Conservation (phyloP, 495 filamentous ascomycete genomes). For the Bryoglossum gracile region DNA sequence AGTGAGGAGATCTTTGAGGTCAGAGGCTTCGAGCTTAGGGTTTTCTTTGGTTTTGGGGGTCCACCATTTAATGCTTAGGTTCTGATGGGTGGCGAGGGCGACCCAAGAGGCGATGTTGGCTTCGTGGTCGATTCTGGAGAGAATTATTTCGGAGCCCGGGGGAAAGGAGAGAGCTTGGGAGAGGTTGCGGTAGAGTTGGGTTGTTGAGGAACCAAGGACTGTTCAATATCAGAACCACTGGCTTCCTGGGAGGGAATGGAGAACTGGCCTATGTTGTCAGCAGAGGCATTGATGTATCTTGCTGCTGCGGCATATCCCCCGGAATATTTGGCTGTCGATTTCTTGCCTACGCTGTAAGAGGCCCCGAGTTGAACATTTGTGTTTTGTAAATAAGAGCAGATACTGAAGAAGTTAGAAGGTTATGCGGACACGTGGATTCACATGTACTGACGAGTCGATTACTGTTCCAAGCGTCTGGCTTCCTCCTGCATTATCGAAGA, state of each 20-base stretch:
- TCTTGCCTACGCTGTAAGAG: slow-evolving; percentile 47
- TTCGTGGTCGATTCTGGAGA: slow-evolving; percentile 65
- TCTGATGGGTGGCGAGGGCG: slow-evolving; percentile 47
- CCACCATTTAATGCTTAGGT: slow-evolving; percentile 63
- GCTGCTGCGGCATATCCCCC: slow-evolving; percentile 54
- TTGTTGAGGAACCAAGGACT: slow-evolving; percentile 63
- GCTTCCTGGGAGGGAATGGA: too few relatives aligned
- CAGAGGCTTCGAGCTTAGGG: slow-evolving; percentile 44
- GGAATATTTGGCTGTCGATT: slow-evolving; percentile 46
- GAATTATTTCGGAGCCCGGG: slow-evolving; percentile 53
- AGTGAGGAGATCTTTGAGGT: slow-evolving; percentile 48
- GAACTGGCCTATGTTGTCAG: slow-evolving; percentile 50
- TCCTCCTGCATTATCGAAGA: slow-evolving; percentile 69
- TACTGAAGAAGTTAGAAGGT: slow-evolving; percentile 32
- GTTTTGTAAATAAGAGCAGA: slow-evolving; percentile 54
- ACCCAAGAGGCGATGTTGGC: slow-evolving; percentile 66
- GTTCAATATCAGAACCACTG: slow-evolving; percentile 7
- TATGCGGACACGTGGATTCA: neutral
- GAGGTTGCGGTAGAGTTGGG: slow-evolving; percentile 67
- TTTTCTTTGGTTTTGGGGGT: slow-evolving; percentile 37
- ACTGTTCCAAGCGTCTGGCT: slow-evolving; percentile 60
- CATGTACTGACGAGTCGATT: slow-evolving; percentile 52
- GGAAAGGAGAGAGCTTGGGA: slow-evolving; percentile 51
- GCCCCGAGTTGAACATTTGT: slow-evolving; percentile 70
- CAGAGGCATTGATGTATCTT: slow-evolving; percentile 56